phyloP scores from a whole-genome alignment of 768 basidiomycete genomes.

The Suillus spraguei region DNA sequence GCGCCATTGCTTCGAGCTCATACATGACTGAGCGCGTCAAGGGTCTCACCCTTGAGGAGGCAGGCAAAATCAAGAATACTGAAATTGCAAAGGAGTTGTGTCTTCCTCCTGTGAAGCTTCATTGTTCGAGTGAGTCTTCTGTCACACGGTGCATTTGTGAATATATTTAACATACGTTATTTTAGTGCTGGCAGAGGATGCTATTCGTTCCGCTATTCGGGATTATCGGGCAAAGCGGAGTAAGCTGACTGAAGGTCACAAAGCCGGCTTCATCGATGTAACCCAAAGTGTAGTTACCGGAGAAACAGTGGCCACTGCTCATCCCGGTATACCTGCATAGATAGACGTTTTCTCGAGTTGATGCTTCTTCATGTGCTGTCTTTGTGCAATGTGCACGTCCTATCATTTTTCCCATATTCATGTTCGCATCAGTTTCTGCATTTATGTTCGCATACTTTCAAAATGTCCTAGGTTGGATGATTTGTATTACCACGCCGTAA shows the following conservation, averaged over 20 bases:
- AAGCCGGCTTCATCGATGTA: conserved; percentile 72
- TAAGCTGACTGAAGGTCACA: conserved; percentile 49
- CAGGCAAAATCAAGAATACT: conserved; percentile 97
- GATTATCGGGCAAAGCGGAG: conserved; percentile 89
- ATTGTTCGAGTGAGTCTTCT: conserved; percentile 79
- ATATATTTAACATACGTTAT: conserved; percentile 23
- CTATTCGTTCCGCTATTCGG: conserved; percentile 97
- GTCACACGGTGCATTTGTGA: conserved; percentile 8
- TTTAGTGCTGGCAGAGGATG: conserved; percentile 94
- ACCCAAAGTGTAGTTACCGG: conserved; percentile 57
- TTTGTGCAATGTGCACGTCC: conserved; percentile 3
- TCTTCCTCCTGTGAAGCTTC: conserved; percentile 94
- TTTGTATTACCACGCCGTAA: conserved; percentile 14
- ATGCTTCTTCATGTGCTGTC: conserved; percentile 4
- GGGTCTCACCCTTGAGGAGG: conserved; percentile 91
- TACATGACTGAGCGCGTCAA: conserved; percentile 99
- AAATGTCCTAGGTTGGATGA: conserved; percentile 12
- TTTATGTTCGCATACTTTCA: conserved; percentile 23
- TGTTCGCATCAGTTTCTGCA: conserved; percentile 15
- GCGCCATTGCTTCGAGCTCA: conserved; percentile 95
- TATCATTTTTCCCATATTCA: conserved; percentile 9
- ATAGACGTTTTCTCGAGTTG: conserved; percentile 8
- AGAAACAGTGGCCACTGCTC: conserved; percentile 54
- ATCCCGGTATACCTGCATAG: conserved; percentile 42
- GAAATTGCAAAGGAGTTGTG: conserved; percentile 98